These are phyloP conservation scores for Penicillium sp. DNA, from an alignment of 2,329 filamentous ascomycete genomes.

Conservation along the genomic window DNA sequence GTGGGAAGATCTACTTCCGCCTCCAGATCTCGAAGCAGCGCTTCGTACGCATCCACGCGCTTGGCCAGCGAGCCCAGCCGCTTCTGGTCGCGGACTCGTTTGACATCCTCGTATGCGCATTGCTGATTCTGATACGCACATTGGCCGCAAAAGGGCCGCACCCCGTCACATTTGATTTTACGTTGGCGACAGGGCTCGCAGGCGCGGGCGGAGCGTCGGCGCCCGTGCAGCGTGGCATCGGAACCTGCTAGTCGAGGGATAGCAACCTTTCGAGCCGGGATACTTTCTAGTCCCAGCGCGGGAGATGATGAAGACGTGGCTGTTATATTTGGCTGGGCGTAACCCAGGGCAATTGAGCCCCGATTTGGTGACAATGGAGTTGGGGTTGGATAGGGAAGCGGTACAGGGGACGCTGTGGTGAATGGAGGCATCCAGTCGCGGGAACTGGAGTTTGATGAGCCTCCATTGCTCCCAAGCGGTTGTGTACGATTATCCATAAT, in stretches of 20 bases:
- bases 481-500: slow-evolving; percentile 1
- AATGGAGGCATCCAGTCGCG: background rate
- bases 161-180: slow-evolving; percentile 39
- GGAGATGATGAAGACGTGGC: background rate
- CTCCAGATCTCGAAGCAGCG: slow-evolving; percentile 28
- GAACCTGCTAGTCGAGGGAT: slow-evolving; percentile 29
- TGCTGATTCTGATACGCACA: slow-evolving; percentile 26
- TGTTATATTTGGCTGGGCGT: background rate
- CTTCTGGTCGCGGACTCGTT: slow-evolving; percentile 39
- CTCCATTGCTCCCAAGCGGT: background rate
- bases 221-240: slow-evolving; percentile 17
- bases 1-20: slow-evolving; percentile 20
- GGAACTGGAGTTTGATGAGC: background rate
- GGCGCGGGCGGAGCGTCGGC: slow-evolving; percentile 34
- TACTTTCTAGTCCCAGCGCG: background rate
- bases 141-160: slow-evolving; percentile 29
- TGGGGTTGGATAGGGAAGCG: background rate
- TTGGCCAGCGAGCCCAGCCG: slow-evolving; percentile 26
- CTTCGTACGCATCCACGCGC: slow-evolving; percentile 31
- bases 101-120: slow-evolving; percentile 36
- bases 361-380: background rate
- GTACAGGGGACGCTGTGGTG: background rate
- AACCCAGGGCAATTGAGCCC: background rate
- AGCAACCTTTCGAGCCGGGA: slow-evolving; percentile 25
- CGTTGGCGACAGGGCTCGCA: slow-evolving; percentile 38